A percentile compares a stretch with the other conserved stretches of the same genome.
Conservation (phyloP, 192 early-diverging fungal species). For the Rhizophagus clarus region DNA sequence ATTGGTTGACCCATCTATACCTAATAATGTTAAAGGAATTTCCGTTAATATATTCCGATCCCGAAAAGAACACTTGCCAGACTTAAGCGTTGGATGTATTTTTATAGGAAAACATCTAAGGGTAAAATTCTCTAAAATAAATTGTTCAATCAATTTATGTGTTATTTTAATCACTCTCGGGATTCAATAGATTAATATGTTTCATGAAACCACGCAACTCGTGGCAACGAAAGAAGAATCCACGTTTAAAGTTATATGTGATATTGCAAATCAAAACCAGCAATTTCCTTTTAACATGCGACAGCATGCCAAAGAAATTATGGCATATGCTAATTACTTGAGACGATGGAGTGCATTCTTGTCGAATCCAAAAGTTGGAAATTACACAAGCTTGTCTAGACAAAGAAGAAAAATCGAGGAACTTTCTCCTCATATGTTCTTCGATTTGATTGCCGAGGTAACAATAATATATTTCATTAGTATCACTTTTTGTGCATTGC, state of each 20-base stretch:
- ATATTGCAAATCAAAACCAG: neutral
- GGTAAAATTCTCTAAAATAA: neutral
- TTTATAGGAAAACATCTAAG: neutral
- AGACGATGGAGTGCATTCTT: neutral
- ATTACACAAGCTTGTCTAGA: neutral
- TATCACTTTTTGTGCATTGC: neutral
- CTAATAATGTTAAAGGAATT: neutral
- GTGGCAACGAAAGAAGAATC: neutral
- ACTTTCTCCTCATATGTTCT: neutral
- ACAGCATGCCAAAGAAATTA: neutral
- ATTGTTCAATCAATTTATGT: neutral
- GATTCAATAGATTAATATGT: neutral
- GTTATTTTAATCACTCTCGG: neutral
- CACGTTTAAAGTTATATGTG: neutral
- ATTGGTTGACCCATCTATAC: neutral
- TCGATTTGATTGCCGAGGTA: neutral
- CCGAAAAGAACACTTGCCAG: neutral
- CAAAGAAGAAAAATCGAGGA: neutral
- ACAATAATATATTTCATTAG: neutral
- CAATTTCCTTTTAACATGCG: neutral
- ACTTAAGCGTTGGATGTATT: neutral
- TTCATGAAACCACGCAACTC: neutral
- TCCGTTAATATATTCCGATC: neutral
- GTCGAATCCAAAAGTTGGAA: neutral
- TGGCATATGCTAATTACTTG: neutral